Evolutionary conservation across 2,329 filamentous ascomycete species (phyloP), one percentile per base, ranked within the genome.

Genomic region (Botrytis medusae): DNA sequence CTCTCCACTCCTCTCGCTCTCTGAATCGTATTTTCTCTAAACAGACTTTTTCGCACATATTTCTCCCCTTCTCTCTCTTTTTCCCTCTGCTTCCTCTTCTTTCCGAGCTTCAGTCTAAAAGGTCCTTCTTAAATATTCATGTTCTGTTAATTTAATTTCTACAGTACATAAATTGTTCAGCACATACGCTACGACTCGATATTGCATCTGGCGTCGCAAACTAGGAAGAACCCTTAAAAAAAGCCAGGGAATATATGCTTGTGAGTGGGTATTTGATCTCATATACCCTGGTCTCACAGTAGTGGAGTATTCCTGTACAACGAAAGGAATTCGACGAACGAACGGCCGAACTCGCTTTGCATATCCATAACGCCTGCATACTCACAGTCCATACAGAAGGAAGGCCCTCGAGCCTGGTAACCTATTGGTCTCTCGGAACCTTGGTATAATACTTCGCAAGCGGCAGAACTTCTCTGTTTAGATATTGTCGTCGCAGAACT

Each of bases 401-500:
- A 68, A 57, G 62, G 22, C 70, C 63, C 42, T 68, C 61, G 70
- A 72, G 46, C 48, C 62, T 48, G 67, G 25, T 60, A 61, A 32
- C n/a, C 54, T 63, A 70, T 73, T 73, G 71, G 71, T 70, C 57
- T 44, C 42, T 60, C 65, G 42, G 40, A 69, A 51, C 42, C 71
- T 54, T 69, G 54, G 40, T 62, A 42, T 32, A 34, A 69, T 73
- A 48, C 71, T n/a, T 69, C 57, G 40, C 69, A 61, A 44, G 71
- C 71, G 64, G 71, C 71, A 73, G 71, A 69, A 73, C 64, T 69
- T 70, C 34, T 73, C 71, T 34, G 32, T 62, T 73, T 22, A 69
- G 64, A 69, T 73, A 73, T 73, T 46, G 57, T 62, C 71, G 73
- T 73, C 74, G 73, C 73, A 67, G 70, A 72, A 72, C 44, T 57